Conservation (phyloP, 1,139 yeast species). For the Candida labiduridarum region DNA sequence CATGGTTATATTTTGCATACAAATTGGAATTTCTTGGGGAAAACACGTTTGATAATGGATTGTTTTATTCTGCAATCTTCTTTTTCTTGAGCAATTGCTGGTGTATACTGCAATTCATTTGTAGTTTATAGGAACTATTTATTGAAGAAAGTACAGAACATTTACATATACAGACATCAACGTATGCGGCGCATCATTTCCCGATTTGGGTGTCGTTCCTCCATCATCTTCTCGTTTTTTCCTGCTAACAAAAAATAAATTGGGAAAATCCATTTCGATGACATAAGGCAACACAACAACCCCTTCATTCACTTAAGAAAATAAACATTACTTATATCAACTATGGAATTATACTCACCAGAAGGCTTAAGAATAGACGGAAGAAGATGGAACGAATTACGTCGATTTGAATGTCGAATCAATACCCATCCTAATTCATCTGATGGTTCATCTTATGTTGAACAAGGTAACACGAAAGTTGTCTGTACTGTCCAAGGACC, state of each 20-base stretch:
- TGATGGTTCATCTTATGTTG: constrained; percentile 91
- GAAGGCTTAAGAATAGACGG: constrained; percentile 94
- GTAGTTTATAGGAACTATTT: constrained; percentile 27
- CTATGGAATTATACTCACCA: constrained; percentile 81
- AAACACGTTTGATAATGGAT: constrained; percentile 62
- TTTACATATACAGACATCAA: background rate
- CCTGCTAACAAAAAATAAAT: background rate
- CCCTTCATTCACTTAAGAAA: background rate
- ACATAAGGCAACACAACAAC: background rate
- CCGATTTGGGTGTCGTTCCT: background rate
- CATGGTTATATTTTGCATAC: constrained; percentile 82
- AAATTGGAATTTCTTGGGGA: constrained; percentile 78
- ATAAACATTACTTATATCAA: background rate
- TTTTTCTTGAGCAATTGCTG: constrained; percentile 74
- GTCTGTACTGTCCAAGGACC: constrained; percentile 90
- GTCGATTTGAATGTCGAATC: constrained; percentile 76
- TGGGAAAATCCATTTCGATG: background rate
- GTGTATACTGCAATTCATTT: constrained; percentile 61
- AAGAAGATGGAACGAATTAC: constrained; percentile 89
- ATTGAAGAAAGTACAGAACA: background rate
- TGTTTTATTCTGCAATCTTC: constrained; percentile 59
- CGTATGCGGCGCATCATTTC: constrained; percentile 1
- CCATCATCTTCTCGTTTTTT: background rate
- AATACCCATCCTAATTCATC: constrained; percentile 87
- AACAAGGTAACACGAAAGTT: constrained; percentile 91